phyloP scores from a whole-genome alignment of 768 basidiomycete genomes.

The Pholiota microspora region DNA sequence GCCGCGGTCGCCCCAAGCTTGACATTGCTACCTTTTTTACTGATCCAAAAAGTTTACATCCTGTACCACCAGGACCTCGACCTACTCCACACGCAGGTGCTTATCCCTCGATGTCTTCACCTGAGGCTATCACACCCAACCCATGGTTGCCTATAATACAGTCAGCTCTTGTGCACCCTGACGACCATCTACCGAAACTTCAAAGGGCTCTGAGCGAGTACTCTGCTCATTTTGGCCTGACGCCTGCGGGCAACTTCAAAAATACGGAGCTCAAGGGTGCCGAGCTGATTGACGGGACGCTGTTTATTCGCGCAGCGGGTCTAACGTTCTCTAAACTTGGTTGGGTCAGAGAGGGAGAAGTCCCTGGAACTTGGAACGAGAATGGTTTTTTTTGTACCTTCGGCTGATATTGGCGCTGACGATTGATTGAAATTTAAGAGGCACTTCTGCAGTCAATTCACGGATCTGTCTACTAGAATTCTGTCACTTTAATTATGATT shows the following conservation, averaged over 20 bases:
- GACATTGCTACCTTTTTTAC: constrained; percentile 50
- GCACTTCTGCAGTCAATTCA: not conserved
- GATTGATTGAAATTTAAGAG: not conserved
- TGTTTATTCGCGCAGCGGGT: constrained; percentile 56
- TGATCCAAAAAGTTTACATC: constrained; percentile 20
- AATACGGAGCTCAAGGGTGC: constrained; percentile 32
- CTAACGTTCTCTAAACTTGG: constrained; percentile 40
- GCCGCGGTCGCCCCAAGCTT: constrained; percentile 51
- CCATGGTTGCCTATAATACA: constrained; percentile 60
- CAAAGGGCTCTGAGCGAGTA: constrained; percentile 34
- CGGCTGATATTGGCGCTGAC: not conserved
- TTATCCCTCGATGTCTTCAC: constrained; percentile 30
- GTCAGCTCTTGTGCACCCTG: constrained; percentile 51
- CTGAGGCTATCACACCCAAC: constrained; percentile 29
- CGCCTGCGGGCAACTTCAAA: constrained; percentile 14
- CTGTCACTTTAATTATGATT: too few relatives aligned
- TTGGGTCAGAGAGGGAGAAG: constrained; percentile 24
- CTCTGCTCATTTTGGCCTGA: constrained; percentile 14
- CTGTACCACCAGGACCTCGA: constrained; percentile 24
- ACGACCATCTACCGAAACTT: constrained; percentile 45
- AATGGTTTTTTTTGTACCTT: constrained; percentile 23
- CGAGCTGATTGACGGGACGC: constrained; percentile 51
- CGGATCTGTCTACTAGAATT: too few relatives aligned
- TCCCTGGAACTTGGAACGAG: constrained; percentile 23
- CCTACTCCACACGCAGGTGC: not conserved